Conservation (phyloP, 306 rosid genomes). For the Vigna trinervia region DNA sequence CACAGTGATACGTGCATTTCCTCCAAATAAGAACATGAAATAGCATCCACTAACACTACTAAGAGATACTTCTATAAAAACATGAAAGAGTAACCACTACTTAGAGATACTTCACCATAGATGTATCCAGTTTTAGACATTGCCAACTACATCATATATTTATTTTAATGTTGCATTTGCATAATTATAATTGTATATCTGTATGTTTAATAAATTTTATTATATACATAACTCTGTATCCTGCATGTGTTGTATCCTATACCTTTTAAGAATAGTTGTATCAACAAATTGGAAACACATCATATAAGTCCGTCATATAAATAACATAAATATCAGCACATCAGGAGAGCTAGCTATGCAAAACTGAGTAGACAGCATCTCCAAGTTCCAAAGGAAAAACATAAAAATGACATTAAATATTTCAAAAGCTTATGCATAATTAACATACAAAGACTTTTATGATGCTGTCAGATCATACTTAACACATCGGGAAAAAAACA, state of each 20-base stretch:
- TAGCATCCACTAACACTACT: neutral
- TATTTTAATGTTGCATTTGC: neutral
- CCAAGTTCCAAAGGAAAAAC: neutral
- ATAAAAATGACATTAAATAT: neutral
- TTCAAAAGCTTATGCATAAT: constrained; percentile 7
- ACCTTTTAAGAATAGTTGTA: neutral
- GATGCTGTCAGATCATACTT: constrained; percentile 24
- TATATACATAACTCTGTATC: neutral
- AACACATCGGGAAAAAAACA: constrained; percentile 9
- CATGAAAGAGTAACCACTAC: neutral
- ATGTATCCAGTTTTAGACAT: too few species aligned
- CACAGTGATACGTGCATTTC: neutral
- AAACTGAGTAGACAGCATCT: neutral
- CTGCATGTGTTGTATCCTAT: neutral
- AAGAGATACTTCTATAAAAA: too few species aligned
- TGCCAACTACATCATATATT: too few species aligned
- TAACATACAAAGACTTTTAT: constrained; percentile 3
- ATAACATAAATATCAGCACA: constrained; percentile 15
- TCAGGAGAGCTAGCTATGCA: neutral
- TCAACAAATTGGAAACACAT: neutral
- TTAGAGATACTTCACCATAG: too few species aligned
- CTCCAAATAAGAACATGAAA: neutral
- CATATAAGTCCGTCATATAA: neutral
- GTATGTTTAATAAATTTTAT: neutral
- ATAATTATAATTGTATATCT: neutral